Evolutionary conservation across 2,329 filamentous ascomycete genomes (phyloP).

Genomic region (Cladophialophora yegresii): DNA sequence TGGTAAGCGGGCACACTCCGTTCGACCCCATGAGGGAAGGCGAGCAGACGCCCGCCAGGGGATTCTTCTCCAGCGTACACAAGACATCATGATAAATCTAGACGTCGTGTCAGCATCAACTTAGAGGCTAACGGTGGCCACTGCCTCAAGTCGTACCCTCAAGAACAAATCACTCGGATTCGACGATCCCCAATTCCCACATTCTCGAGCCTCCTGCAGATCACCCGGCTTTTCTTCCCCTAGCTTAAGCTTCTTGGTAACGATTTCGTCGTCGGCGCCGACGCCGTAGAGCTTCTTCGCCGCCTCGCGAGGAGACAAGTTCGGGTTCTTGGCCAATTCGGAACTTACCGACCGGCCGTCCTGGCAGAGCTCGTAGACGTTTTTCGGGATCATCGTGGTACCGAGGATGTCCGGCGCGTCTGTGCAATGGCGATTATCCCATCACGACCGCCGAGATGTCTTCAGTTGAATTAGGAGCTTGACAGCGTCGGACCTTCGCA

Average conservation of each 20-base stretch:
- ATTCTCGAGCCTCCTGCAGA: slow-evolving; percentile 58
- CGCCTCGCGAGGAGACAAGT: slow-evolving; percentile 55
- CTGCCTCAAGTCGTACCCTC: slow-evolving; percentile 36
- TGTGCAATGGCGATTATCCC: neutral
- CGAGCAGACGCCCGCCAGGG: slow-evolving; percentile 54
- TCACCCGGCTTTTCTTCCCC: slow-evolving; percentile 44
- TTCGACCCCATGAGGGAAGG: slow-evolving; percentile 62
- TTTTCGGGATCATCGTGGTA: slow-evolving; percentile 39
- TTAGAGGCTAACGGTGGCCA: neutral
- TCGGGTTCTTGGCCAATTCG: slow-evolving; percentile 57
- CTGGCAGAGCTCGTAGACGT: slow-evolving; percentile 57
- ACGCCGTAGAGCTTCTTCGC: slow-evolving; percentile 59
- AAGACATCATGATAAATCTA: slow-evolving; percentile 68
- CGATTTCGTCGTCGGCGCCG: slow-evolving; percentile 34
- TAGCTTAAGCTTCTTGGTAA: slow-evolving; percentile 28
- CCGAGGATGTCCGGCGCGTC: neutral
- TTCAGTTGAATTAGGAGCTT: neutral
- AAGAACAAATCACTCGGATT: slow-evolving; percentile 69
- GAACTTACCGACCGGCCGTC: slow-evolving; percentile 60
- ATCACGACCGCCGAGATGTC: neutral
- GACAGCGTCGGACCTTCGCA: neutral
- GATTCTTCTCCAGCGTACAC: slow-evolving; percentile 43
- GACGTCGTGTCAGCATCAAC: neutral
- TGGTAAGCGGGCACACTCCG: slow-evolving; percentile 67
- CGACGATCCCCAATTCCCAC: slow-evolving; percentile 67